These are phyloP conservation scores for Populus hybrid DNA, from an alignment of 441 rosid species.

Conservation along the genomic window DNA sequence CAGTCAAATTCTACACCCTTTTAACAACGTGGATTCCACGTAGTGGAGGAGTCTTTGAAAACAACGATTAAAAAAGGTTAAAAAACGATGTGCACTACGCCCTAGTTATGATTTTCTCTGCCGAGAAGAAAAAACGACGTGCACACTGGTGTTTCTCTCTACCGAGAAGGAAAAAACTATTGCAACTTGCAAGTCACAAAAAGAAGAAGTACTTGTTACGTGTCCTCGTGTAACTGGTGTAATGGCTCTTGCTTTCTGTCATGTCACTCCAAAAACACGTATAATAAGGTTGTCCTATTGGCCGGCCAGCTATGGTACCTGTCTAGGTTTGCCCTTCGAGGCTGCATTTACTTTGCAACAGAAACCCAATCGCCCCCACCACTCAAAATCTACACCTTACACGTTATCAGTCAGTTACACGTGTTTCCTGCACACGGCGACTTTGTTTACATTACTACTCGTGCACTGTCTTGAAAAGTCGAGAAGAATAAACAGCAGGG, in stretches of 20 bases:
- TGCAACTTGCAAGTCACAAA: no score
- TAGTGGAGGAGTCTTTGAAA: no score
- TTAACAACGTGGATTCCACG: no score
- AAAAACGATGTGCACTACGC: no score
- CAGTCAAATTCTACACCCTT: no score
- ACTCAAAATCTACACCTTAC: not conserved
- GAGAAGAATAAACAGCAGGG: not conserved
- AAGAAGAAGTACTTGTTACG: not conserved
- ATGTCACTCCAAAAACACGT: not conserved
- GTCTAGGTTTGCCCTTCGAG: not conserved
- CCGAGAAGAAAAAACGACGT: no score
- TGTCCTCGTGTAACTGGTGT: not conserved
- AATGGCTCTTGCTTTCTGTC: not conserved
- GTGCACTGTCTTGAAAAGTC: not conserved
- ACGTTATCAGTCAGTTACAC: not conserved
- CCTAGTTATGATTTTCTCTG: no score
- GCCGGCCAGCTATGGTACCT: not conserved
- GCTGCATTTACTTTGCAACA: not conserved
- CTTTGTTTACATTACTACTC: not conserved
- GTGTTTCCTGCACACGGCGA: not conserved
- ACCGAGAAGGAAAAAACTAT: no score
- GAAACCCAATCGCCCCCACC: not conserved
- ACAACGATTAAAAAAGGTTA: no score
- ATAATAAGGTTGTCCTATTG: not conserved
- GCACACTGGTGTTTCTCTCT: no score